Conservation (phyloP, 2,329 filamentous ascomycete genomes). For the Rutstroemia sp. region DNA sequence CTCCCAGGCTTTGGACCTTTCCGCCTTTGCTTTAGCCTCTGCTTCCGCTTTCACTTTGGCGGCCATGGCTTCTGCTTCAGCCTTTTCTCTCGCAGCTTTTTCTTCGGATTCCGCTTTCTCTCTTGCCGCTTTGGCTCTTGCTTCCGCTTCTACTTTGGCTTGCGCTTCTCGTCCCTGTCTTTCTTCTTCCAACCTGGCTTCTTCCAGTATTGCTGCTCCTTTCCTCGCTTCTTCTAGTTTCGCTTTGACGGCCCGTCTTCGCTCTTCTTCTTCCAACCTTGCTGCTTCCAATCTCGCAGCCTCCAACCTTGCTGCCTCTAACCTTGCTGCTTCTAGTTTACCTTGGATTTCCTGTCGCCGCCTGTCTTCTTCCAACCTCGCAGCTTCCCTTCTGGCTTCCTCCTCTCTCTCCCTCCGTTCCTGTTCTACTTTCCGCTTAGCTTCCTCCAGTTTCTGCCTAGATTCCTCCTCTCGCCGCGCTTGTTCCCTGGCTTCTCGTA, state of each 20-base stretch:
- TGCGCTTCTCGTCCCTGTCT: slow-evolving; percentile 32
- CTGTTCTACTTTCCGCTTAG: slow-evolving; percentile 28
- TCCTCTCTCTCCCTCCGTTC: slow-evolving; percentile 33
- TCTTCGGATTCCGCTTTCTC: background rate
- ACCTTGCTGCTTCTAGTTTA: slow-evolving; percentile 34
- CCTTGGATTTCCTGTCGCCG: slow-evolving; percentile 5
- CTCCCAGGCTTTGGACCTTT: slow-evolving; percentile 14
- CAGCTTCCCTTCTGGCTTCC: slow-evolving; percentile 20
- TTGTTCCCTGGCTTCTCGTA: slow-evolving; percentile 5
- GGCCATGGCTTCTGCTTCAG: slow-evolving; percentile 10
- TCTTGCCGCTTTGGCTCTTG: no score
- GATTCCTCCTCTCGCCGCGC: slow-evolving; percentile 22
- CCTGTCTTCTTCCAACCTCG: slow-evolving; percentile 34
- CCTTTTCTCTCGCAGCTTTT: background rate
- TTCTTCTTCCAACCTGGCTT: slow-evolving; percentile 24
- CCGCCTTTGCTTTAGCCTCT: slow-evolving; percentile 24
- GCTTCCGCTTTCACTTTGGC: slow-evolving; percentile 21
- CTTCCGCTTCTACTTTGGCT: slow-evolving; percentile 31
- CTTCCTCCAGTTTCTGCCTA: slow-evolving; percentile 33
- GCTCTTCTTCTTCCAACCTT: slow-evolving; percentile 34
- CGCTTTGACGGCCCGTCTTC: slow-evolving; percentile 1
- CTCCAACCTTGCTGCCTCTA: slow-evolving; percentile 33
- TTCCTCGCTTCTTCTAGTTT: slow-evolving; percentile 34
- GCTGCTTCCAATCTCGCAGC: slow-evolving; percentile 17
- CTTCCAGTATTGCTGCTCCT: slow-evolving; percentile 29